Evolutionary conservation across 495 filamentous ascomycete species (phyloP), one percentile per base, ranked within the genome.

Genomic region (Tuber indicum): DNA sequence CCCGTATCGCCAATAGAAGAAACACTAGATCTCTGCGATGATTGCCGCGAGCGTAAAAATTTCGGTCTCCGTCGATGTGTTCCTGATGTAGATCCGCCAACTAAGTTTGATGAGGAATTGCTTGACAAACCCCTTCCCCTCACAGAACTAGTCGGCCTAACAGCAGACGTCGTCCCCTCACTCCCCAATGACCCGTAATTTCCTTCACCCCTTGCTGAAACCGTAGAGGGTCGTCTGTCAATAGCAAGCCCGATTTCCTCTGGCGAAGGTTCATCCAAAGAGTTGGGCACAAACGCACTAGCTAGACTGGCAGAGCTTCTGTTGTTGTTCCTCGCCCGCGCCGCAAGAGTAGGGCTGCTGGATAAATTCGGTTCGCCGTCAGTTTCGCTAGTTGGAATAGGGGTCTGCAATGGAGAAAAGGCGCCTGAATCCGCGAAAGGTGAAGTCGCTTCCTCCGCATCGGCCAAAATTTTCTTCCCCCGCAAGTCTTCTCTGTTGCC

Each of bases 161-260:
- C 70, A n/a, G 52, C 70, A 39, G 70, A 32, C 19, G 47, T 78
- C 8, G 74, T 44, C 19, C 44, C 41, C 39, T 69, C 58, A 36
- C 58, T 66, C 26, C 58, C 36, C 58, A 72, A 26, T 16, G 74
- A 62, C 23, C 74, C 74, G 71, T 75, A 72, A 52, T 19, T n/a
- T 9, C 74, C 79, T 75, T 81, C 75, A 46, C 62, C 71, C 41
- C 47, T 72, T 45, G 45, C 49, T n/a, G 79, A 82, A 43, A 74
- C 76, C 26, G 72, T 74, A 5, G 81, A 82, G n/a, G 81, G 80
- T 36, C 75, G 80, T 45, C 81, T 70, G 45, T 82, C 80, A 1
- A 82, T 78, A 42, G 80, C 75, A 45, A 77, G 76, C 23, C 80
- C 80, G 45, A 82, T 82, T 41, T 82, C 80, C 72, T 75, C 80